Conservation (phyloP, 176 grass and related monocot species). For the Triticum monococcum region DNA sequence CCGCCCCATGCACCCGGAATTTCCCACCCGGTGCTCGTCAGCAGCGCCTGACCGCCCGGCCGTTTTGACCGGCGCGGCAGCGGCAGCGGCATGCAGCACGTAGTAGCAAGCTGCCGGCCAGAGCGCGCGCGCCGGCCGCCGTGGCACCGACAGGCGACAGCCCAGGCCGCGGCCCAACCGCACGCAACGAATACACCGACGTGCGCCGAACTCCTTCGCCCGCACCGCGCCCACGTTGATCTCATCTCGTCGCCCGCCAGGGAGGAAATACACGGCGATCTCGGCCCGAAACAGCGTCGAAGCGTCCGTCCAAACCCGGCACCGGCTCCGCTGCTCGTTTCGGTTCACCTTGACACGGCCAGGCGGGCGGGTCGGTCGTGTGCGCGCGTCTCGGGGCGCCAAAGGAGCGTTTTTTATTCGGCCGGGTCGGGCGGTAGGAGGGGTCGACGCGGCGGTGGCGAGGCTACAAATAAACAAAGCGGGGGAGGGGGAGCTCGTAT, state of each 20-base stretch:
- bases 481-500: conserved; percentile 11
- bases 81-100: neutral
- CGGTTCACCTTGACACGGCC: neutral
- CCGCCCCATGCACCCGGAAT: neutral
- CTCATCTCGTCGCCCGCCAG: neutral
- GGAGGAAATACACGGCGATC: no score
- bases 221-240: neutral
- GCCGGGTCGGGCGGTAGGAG: neutral
- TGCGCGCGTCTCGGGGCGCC: neutral
- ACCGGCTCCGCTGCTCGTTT: neutral
- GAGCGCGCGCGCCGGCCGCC: neutral
- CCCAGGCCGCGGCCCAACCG: conserved; percentile 34
- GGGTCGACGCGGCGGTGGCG: conserved; percentile 23
- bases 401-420: conserved; percentile 28
- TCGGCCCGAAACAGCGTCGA: neutral
- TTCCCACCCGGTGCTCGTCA: neutral
- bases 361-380: neutral
- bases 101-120: neutral
- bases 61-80: neutral
- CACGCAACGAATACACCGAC: conserved; percentile 50
- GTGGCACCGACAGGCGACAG: conserved; percentile 39
- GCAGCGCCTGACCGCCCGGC: neutral
- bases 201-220: conserved; percentile 35
- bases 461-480: conserved; percentile 38
- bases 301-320: neutral